Conservation (phyloP, 805 yeast genomes). For the Pichia cephalocereana region DNA sequence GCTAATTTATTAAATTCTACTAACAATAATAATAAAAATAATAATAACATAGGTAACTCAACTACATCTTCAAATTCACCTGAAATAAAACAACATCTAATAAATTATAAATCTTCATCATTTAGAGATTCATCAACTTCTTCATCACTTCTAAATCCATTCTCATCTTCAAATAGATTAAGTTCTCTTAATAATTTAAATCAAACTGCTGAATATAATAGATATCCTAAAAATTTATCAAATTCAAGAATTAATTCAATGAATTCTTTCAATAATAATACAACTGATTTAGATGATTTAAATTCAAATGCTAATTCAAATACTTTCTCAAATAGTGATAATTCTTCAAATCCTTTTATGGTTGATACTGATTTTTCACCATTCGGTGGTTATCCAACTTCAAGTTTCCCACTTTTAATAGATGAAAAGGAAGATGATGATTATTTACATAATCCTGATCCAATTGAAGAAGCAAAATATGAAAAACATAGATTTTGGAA, state of each 20-base stretch:
- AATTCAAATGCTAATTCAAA: slow-evolving; percentile 8
- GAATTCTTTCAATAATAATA: slow-evolving; percentile 28
- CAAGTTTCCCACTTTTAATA: slow-evolving; percentile 79
- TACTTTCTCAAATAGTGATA: slow-evolving; percentile 9
- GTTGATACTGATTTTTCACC: slow-evolving; percentile 70
- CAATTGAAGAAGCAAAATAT: slow-evolving; percentile 79
- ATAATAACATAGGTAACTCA: too few species aligned
- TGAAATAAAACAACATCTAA: slow-evolving; percentile 15
- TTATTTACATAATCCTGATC: slow-evolving; percentile 92
- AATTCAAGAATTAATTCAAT: slow-evolving; percentile 44
- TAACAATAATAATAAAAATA: slow-evolving; percentile 8
- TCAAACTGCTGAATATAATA: slow-evolving; percentile 45
- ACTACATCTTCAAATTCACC: slow-evolving; percentile 9
- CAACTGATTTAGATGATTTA: slow-evolving; percentile 5
- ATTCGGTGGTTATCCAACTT: slow-evolving; percentile 94
- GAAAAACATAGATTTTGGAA: slow-evolving; percentile 59
- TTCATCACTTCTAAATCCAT: slow-evolving; percentile 23
- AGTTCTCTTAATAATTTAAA: slow-evolving; percentile 2
- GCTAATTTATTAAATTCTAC: not conserved
- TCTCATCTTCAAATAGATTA: slow-evolving; percentile 21
- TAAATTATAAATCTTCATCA: slow-evolving; percentile 15
- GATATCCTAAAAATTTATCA: slow-evolving; percentile 55
- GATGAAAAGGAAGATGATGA: slow-evolving; percentile 96
- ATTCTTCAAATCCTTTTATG: slow-evolving; percentile 30
- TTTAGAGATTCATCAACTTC: slow-evolving; percentile 21